These are phyloP conservation scores for Bolboschoenoplectus hybrid DNA, from an alignment of 202 grass and related monocot genomes.

Conservation along the genomic window DNA sequence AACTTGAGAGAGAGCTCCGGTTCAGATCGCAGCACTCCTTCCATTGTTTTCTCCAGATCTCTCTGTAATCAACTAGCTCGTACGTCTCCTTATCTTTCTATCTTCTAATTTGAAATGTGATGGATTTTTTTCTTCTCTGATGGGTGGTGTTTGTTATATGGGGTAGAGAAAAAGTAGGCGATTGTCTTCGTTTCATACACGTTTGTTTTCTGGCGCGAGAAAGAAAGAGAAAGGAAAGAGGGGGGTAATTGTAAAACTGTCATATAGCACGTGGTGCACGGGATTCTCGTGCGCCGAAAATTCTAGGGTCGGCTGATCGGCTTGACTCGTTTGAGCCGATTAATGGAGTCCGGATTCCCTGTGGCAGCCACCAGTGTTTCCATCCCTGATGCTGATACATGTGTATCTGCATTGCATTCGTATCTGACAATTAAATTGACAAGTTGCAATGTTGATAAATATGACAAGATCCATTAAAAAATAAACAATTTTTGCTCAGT, in stretches of 20 bases:
- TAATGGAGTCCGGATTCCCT: not conserved
- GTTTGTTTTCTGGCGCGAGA: not conserved
- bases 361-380: not conserved
- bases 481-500: not conserved
- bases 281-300: conserved; percentile 24
- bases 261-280: conserved; percentile 36
- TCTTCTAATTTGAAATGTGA: not conserved
- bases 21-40: not conserved
- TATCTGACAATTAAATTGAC: no score
- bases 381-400: not conserved
- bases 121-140: not conserved
- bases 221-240: not conserved
- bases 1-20: conserved; percentile 42
- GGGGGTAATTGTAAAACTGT: not conserved
- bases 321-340: not conserved
- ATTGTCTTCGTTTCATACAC: conserved; percentile 42
- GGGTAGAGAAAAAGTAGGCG: not conserved
- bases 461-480: not conserved
- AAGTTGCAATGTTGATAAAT: not conserved
- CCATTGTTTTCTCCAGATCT: not conserved
- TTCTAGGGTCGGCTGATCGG: not conserved
- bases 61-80: not conserved
- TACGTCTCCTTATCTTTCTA: not conserved
- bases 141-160: not conserved
- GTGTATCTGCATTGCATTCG: no score